Evolutionary conservation across 371 early-diverging fungal species (phyloP).

Genomic region (Chytridium lagenaria): DNA sequence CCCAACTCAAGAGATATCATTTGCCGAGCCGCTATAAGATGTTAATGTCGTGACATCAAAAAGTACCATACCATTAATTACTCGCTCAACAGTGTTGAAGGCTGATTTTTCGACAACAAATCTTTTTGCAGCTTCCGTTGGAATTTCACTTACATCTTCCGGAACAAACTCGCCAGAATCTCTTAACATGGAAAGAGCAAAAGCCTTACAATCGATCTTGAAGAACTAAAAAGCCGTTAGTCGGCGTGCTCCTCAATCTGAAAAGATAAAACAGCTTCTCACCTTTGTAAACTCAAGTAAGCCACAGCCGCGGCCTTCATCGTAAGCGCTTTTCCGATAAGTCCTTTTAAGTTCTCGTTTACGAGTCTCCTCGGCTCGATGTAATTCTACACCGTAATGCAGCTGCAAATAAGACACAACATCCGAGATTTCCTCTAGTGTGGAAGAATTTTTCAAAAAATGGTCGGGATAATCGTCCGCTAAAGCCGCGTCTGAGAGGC

Average conservation of each 20-base stretch:
- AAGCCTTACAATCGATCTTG: slow-evolving; percentile 38
- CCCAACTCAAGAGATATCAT: slow-evolving; percentile 81
- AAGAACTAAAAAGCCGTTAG: slow-evolving; percentile 36
- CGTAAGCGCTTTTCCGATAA: slow-evolving; percentile 56
- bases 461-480: slow-evolving; percentile 51
- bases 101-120: slow-evolving; percentile 54
- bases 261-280: slow-evolving; percentile 10
- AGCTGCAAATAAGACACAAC: slow-evolving; percentile 72
- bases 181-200: slow-evolving; percentile 32
- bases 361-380: slow-evolving; percentile 55
- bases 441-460: slow-evolving; percentile 42
- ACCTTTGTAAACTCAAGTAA: slow-evolving; percentile 67
- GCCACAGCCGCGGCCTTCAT: slow-evolving; percentile 59
- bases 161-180: slow-evolving; percentile 32
- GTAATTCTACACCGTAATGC: slow-evolving; percentile 67
- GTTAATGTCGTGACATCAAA: not conserved
- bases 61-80: slow-evolving; percentile 56
- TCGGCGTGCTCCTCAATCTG: slow-evolving; percentile 7
- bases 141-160: slow-evolving; percentile 50
- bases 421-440: slow-evolving; percentile 79
- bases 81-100: slow-evolving; percentile 64
- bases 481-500: slow-evolving; percentile 56
- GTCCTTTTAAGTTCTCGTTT: slow-evolving; percentile 55
- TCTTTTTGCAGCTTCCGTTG: slow-evolving; percentile 66
- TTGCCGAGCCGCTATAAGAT: slow-evolving; percentile 61